Percentiles rank a stretch among this genome's conserved stretches.
Evolutionary conservation across 1,139 yeast genomes (phyloP).

Genomic region (Suhomyces coccinellae): DNA sequence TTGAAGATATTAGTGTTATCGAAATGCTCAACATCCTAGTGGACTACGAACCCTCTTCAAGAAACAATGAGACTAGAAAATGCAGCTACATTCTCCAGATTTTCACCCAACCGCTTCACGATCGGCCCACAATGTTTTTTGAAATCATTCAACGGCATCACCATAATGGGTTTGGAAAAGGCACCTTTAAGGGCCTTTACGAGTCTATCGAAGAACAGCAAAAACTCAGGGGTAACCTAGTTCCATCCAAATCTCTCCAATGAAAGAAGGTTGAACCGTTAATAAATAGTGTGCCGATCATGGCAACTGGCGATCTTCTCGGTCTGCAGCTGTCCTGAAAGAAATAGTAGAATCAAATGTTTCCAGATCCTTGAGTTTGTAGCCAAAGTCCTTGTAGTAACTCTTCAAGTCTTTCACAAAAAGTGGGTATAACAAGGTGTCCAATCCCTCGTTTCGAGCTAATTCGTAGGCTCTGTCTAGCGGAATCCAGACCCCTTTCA

Average conservation of each 20-base stretch:
- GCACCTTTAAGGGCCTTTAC: slow-evolving; percentile 78
- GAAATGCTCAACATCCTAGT: slow-evolving; percentile 56
- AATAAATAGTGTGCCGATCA: too few species aligned
- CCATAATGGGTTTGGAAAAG: slow-evolving; percentile 86
- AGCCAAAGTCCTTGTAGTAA: slow-evolving; percentile 33
- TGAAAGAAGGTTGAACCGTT: neutral
- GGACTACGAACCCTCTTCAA: slow-evolving; percentile 63
- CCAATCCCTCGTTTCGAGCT: slow-evolving; percentile 51
- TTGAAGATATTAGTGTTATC: slow-evolving; percentile 49
- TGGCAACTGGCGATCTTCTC: neutral
- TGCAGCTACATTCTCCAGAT: slow-evolving; percentile 74
- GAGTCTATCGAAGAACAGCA: slow-evolving; percentile 74
- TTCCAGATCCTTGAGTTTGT: slow-evolving; percentile 18
- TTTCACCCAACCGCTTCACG: slow-evolving; percentile 73
- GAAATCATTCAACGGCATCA: slow-evolving; percentile 79
- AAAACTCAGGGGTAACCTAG: slow-evolving; percentile 49
- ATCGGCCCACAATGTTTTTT: slow-evolving; percentile 77
- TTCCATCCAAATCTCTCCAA: slow-evolving; percentile 1
- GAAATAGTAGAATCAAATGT: neutral
- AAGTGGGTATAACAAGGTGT: slow-evolving; percentile 42
- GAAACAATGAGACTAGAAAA: slow-evolving; percentile 23
- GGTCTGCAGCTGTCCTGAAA: neutral
- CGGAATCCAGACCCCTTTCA: slow-evolving; percentile 61
- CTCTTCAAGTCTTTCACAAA: slow-evolving; percentile 46
- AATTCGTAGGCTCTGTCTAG: slow-evolving; percentile 53